These are phyloP conservation scores for Cinnamomum micranthum DNA, from an alignment of 164 flowering plant species.

Conservation along the genomic window DNA sequence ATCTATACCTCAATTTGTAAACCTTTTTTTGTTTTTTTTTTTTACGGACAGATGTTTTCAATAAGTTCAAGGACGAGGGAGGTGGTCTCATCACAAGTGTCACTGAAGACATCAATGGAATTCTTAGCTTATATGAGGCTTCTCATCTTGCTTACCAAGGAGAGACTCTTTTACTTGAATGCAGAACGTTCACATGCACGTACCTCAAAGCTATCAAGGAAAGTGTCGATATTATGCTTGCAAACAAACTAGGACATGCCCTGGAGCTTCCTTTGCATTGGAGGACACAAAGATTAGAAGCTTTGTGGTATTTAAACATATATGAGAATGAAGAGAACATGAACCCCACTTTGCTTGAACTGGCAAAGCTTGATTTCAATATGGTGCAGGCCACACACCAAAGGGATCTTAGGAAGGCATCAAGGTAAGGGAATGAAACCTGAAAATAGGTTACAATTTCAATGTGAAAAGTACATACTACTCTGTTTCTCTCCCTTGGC, in stretches of 20 bases:
- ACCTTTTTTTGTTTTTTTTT: no score
- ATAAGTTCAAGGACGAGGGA: no score
- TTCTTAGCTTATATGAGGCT: slow-evolving; percentile 23
- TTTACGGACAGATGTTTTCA: no score
- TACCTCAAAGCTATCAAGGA: slow-evolving; percentile 16
- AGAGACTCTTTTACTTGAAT: slow-evolving; percentile 30
- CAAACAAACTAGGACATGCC: slow-evolving; percentile 17
- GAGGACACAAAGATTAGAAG: slow-evolving; percentile 32
- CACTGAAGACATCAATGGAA: neutral
- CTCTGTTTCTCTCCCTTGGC: no score
- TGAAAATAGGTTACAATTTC: no score
- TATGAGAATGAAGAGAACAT: slow-evolving; percentile 3
- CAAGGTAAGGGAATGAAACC: neutral
- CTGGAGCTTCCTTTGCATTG: slow-evolving; percentile 38
- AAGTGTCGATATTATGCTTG: neutral
- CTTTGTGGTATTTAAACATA: slow-evolving; percentile 13
- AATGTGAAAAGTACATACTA: no score
- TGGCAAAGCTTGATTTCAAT: neutral
- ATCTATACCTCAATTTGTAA: no score
- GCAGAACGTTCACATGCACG: slow-evolving; percentile 20
- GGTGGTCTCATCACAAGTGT: no score
- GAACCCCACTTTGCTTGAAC: neutral
- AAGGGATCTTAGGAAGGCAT: neutral
- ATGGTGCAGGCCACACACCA: neutral
- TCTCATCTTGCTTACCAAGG: slow-evolving; percentile 11